Conservation (phyloP, 2,329 filamentous ascomycete genomes). For the Tothia fuscella region DNA sequence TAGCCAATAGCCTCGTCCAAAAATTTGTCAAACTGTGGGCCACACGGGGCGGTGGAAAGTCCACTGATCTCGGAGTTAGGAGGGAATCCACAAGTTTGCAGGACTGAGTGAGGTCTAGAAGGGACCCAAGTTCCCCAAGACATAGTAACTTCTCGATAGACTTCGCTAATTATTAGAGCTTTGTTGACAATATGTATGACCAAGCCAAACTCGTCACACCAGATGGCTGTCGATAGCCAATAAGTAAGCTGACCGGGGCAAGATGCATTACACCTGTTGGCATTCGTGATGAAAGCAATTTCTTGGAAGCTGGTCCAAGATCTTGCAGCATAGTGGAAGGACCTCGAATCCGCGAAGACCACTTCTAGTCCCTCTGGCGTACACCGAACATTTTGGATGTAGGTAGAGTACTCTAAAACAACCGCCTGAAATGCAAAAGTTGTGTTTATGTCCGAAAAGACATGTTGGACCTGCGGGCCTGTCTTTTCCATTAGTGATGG, state of each 20-base stretch:
- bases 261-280: background rate
- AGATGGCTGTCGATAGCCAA: background rate
- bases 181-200: background rate
- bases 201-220: background rate
- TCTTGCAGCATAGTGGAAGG: background rate
- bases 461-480: background rate
- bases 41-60: background rate
- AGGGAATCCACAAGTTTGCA: too few relatives aligned
- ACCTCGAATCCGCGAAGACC: background rate
- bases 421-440: background rate
- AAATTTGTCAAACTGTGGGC: background rate
- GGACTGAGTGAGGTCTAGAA: too few relatives aligned
- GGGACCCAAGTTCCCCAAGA: background rate
- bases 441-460: background rate
- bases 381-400: background rate
- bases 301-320: background rate
- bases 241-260: background rate
- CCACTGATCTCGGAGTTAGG: too few relatives aligned
- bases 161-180: background rate
- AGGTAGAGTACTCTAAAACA: background rate
- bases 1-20: background rate
- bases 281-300: background rate
- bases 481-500: too few relatives aligned
- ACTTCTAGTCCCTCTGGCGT: background rate
- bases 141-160: background rate